Conservation (phyloP, 1,139 yeast species). For the Debaryomyces sp. region DNA sequence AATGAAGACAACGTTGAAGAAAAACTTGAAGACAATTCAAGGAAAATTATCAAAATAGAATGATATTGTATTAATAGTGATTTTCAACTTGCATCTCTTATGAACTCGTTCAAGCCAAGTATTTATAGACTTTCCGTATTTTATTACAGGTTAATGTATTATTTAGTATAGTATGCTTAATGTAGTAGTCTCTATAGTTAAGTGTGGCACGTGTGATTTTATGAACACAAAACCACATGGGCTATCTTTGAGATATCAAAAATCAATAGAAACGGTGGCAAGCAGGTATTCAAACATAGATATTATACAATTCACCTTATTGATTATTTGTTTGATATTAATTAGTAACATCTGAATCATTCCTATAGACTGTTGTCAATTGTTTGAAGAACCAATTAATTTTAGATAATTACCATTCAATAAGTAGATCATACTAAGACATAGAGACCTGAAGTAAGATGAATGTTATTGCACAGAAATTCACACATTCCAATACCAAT, state of each 20-base stretch:
- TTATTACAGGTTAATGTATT: not conserved
- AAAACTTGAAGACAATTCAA: conserved; percentile 5
- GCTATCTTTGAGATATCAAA: not conserved
- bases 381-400: not conserved
- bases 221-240: conserved; percentile 1
- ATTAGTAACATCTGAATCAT: not conserved
- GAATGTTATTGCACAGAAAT: conserved; percentile 48
- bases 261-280: conserved; percentile 6
- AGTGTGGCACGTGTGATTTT: not conserved
- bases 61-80: not conserved
- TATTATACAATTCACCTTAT: not conserved
- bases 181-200: not conserved
- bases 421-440: not conserved
- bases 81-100: not conserved
- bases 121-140: not conserved
- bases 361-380: not conserved
- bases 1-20: conserved; percentile 4
- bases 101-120: not conserved
- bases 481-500: conserved; percentile 34
- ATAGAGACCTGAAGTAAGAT: conserved; percentile 18
- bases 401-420: not conserved
- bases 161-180: not conserved
- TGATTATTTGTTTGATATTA: not conserved
- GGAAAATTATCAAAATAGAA: conserved; percentile 13
- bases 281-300: not conserved